Percentiles rank a stretch among this genome's conserved stretches.
Evolutionary conservation across 352 stramenopile species (phyloP).

Genomic region (Globisporangium nodosum): DNA sequence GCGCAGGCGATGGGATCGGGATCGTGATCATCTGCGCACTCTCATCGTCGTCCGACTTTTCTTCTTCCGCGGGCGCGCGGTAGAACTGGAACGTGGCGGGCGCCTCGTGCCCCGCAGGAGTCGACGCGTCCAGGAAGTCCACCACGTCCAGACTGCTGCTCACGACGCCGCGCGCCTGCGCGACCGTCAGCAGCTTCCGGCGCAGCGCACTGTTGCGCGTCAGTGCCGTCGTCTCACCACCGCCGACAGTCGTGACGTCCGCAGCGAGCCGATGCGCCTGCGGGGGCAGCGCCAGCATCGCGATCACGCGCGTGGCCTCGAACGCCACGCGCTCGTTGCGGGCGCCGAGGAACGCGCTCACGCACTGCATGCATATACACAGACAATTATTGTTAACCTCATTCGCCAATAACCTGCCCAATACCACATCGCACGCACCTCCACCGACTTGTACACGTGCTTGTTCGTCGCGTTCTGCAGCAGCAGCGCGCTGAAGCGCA

Average conservation of each 20-base stretch:
- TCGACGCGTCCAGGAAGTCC: conserved; percentile 30
- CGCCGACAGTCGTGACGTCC: conserved; percentile 37
- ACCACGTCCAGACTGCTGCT: conserved; percentile 62
- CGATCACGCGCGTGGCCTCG: conserved; percentile 66
- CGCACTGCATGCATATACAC: conserved; percentile 14
- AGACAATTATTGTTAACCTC: neutral
- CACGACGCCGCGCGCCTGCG: conserved; percentile 31
- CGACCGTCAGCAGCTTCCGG: conserved; percentile 48
- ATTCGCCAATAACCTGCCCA: neutral
- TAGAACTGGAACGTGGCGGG: conserved; percentile 69
- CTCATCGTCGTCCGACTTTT: conserved; percentile 19
- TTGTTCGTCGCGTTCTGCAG: conserved; percentile 83
- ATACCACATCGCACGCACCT: conserved; percentile 19
- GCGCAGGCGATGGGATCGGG: conserved; percentile 18
- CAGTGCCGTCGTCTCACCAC: conserved; percentile 14
- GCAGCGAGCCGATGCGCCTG: conserved; percentile 64
- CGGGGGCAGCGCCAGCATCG: conserved; percentile 63
- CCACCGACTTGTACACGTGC: conserved; percentile 55
- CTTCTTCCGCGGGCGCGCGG: conserved; percentile 5
- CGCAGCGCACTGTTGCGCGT: conserved; percentile 37
- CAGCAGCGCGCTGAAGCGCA: conserved; percentile 71
- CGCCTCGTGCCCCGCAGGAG: neutral
- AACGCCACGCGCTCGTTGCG: conserved; percentile 61
- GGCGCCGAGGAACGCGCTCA: conserved; percentile 41
- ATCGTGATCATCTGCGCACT: conserved; percentile 32